phyloP scores from a whole-genome alignment of 208 protist genomes.

The Spongospora subterranea region DNA sequence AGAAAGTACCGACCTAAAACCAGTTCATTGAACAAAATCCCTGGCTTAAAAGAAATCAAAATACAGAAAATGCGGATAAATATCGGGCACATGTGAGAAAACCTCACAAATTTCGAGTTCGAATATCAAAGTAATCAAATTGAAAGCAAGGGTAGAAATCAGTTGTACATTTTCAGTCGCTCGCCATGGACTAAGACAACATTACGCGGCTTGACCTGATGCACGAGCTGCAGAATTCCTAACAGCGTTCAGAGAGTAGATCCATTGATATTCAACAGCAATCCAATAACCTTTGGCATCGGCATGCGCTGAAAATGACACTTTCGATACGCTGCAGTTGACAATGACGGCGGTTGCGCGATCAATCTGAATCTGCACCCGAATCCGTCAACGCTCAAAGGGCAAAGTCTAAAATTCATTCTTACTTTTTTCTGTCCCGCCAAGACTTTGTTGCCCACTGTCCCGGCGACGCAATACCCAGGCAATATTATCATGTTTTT shows the following conservation, averaged over 20 bases:
- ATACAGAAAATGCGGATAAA: background rate
- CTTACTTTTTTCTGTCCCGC: background rate
- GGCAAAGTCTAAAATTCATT: background rate
- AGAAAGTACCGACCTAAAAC: slow-evolving; percentile 64
- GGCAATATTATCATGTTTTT: slow-evolving; percentile 88
- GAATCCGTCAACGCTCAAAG: background rate
- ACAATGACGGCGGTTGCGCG: slow-evolving; percentile 73
- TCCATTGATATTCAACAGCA: slow-evolving; percentile 78
- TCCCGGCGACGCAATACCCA: slow-evolving; percentile 88
- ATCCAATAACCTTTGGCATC: slow-evolving; percentile 82
- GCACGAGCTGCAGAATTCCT: slow-evolving; percentile 51
- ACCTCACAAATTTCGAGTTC: too few species aligned
- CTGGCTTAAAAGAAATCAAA: background rate
- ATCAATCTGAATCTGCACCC: slow-evolving; percentile 73
- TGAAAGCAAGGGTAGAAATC: background rate
- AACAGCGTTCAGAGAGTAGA: too few species aligned
- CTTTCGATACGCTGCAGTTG: slow-evolving; percentile 71
- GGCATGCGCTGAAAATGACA: slow-evolving; percentile 84
- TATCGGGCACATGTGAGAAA: too few species aligned
- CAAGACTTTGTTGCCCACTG: slow-evolving; percentile 82
- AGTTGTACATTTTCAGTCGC: slow-evolving; percentile 76
- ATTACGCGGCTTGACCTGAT: slow-evolving; percentile 71
- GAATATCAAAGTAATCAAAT: background rate
- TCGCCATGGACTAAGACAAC: slow-evolving; percentile 86
- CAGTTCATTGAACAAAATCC: background rate